Conservation (phyloP, 1,139 yeast genomes). For the Hansenula lynferdii region DNA sequence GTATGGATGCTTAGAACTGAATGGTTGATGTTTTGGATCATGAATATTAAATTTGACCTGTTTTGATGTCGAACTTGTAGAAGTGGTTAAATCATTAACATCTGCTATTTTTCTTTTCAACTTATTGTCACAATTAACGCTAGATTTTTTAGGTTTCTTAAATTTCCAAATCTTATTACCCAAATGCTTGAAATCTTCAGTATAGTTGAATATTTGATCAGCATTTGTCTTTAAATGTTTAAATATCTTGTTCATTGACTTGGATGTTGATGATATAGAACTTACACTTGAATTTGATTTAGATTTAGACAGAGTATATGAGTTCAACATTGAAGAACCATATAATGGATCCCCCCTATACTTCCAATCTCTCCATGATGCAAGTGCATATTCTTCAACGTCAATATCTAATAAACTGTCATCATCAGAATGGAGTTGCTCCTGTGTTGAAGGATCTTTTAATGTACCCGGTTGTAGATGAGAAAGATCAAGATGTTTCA, state of each 20-base stretch:
- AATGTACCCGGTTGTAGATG: conserved; percentile 40
- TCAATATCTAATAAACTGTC: not conserved
- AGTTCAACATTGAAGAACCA: conserved; percentile 30
- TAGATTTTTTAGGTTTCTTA: conserved; percentile 2
- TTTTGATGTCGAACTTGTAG: not conserved
- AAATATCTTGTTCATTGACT: conserved; percentile 6
- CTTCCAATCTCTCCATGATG: conserved; percentile 93
- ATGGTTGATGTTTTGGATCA: conserved; percentile 24
- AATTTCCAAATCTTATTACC: conserved; percentile 3
- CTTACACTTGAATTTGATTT: conserved; percentile 19
- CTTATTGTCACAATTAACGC: not conserved
- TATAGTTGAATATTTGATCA: not conserved
- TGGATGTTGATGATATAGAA: conserved; percentile 9
- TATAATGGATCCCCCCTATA: conserved; percentile 67
- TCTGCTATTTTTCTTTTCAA: conserved; percentile 1
- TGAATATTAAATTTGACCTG: conserved; percentile 3
- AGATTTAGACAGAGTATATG: conserved; percentile 24
- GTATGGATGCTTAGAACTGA: conserved; percentile 44
- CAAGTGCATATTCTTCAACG: conserved; percentile 31
- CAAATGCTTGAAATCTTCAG: conserved; percentile 1
- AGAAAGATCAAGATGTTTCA: conserved; percentile 55
- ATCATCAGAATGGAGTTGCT: conserved; percentile 13
- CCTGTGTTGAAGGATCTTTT: conserved; percentile 26
- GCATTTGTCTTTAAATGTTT: conserved; percentile 4
- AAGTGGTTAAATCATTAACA: conserved; percentile 1